A percentile compares a stretch with the other conserved stretches of the same genome.
Evolutionary conservation across 345 rosid genomes (phyloP).

Genomic region (Geranium brycei): DNA sequence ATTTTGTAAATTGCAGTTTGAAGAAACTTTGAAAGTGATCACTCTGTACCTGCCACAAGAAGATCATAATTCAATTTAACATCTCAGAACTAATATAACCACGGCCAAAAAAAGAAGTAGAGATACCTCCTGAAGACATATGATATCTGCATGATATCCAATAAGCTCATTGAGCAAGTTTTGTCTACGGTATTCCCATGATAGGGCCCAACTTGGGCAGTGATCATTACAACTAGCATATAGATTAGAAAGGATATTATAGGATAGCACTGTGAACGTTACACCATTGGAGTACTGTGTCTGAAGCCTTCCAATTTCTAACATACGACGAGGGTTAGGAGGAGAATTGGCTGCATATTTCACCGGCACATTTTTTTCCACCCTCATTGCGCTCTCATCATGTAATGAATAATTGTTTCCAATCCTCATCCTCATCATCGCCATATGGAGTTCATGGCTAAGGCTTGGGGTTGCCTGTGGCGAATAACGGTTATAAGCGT

Average conservation of each 20-base stretch:
- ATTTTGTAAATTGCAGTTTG: conserved; percentile 22
- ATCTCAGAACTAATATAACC: neutral
- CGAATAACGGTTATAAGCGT: too few relatives aligned
- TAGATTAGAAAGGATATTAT: conserved; percentile 23
- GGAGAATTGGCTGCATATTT: neutral
- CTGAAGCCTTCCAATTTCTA: neutral
- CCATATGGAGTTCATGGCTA: too few relatives aligned
- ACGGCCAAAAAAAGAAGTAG: neutral
- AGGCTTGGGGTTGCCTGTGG: too few relatives aligned
- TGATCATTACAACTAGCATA: conserved; percentile 23
- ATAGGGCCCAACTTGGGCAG: conserved; percentile 47
- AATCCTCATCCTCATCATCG: too few relatives aligned
- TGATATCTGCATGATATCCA: conserved; percentile 42
- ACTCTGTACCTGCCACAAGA: conserved; percentile 13
- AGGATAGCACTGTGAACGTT: conserved; percentile 26
- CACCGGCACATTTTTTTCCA: neutral
- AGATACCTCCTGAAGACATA: conserved; percentile 57
- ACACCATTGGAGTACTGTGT: neutral
- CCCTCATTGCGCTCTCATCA: neutral
- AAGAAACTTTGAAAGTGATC: conserved; percentile 30
- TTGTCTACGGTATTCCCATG: conserved; percentile 43
- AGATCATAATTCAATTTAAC: neutral
- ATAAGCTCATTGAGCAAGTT: conserved; percentile 46
- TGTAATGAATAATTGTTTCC: too few relatives aligned
- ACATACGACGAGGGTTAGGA: neutral